Base-by-base conservation (phyloP, 805 yeast species). In the Brettanomyces nanus region DNA sequence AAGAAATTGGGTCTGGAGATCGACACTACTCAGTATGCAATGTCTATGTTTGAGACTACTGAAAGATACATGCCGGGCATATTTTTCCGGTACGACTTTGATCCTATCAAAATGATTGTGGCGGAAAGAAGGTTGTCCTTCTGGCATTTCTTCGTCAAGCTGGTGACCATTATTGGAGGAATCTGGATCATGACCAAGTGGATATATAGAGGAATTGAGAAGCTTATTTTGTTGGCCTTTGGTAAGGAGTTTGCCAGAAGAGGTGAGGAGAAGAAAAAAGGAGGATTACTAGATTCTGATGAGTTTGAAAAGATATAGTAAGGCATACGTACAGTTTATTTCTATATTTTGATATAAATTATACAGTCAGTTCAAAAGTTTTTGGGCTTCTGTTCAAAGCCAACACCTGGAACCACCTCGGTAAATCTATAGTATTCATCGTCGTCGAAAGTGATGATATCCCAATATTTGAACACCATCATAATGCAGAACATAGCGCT, bases 401-500 rank as follows among this genome's bases (percentile, higher is more conserved):
- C 34, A 25, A 27, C 25, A 2, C 37, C 37, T 11, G 37, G 37
- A 26, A 34, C 37, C 13, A 34, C 23, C 15, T 34, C 31, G 7
- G 38, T 53, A 36, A 44, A 47, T 33, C 60, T 41, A 23, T 54
- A 76, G 59, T 90, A 92, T 62, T 90, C 98, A 49, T 90, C 76
- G 58, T 92, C 97, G 52, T 90, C 97, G 40, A 80, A 77, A 10
- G 97, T 92, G 37, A 90, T 80, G 73, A 89, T 86, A 53, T 89
- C 97, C 96, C 97, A 90, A 49, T 78, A 85, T 62, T 92, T 89
- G 67, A 87, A 90, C 36, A 90, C 69, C 97, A 92, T 90, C 95
- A 92, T 87, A 39, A 83, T 63, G 4, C 95, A 72, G 51, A 86
- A 82, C 35, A 86, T 55, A 54, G 85, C 85, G 54, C 95, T 75